Evolutionary conservation across 2,329 filamentous ascomycete genomes (phyloP).

Genomic region (Colletotrichum simmondsii): DNA sequence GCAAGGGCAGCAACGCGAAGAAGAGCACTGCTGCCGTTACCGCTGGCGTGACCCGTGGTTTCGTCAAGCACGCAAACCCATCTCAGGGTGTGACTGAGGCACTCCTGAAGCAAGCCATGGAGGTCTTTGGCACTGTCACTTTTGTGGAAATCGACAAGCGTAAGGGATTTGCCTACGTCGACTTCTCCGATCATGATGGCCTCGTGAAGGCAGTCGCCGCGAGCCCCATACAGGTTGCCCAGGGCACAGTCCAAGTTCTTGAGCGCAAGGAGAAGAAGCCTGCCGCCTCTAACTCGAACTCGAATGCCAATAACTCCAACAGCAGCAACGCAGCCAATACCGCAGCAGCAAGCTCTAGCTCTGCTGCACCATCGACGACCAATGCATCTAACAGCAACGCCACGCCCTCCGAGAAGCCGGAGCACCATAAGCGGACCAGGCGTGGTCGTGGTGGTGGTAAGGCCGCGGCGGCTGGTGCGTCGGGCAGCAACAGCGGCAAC

Average conservation of each 20-base stretch:
- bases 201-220: constrained; percentile 83
- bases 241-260: constrained; percentile 87
- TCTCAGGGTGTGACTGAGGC: constrained; percentile 92
- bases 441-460: constrained; percentile 39
- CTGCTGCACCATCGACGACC: constrained; percentile 10
- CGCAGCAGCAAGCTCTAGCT: constrained; percentile 6
- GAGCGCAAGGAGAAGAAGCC: constrained; percentile 77
- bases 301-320: constrained; percentile 13
- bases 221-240: constrained; percentile 84
- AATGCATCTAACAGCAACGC: constrained; percentile 3
- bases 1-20: constrained; percentile 39
- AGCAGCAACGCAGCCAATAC: constrained; percentile 2
- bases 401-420: constrained; percentile 34
- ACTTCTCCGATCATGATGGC: constrained; percentile 80
- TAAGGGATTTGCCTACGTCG: constrained; percentile 93
- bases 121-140: constrained; percentile 77
- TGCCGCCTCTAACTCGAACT: constrained; percentile 28
- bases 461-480: constrained; percentile 24
- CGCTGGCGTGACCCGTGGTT: constrained; percentile 71
- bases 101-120: constrained; percentile 79
- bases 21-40: constrained; percentile 46
- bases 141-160: constrained; percentile 93
- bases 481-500: constrained; percentile 19
- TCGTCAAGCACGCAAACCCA: constrained; percentile 85
- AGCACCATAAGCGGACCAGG: constrained; percentile 38